Conservation (phyloP, 139 green algal species). For the Chlamydomonas asymmetrica region DNA sequence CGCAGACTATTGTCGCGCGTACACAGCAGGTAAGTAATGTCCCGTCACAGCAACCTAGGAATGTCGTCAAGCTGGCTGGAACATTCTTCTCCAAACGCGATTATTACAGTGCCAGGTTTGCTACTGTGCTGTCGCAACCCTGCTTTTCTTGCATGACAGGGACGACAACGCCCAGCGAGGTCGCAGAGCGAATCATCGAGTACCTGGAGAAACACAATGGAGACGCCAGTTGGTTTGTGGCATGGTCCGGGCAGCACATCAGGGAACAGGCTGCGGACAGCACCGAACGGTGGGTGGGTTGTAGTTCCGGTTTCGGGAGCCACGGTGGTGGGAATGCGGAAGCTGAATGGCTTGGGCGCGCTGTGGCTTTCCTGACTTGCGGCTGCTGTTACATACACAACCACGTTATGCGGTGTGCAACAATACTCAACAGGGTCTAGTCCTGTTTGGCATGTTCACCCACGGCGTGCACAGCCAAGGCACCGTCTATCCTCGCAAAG, state of each 20-base stretch:
- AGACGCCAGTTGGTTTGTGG: conserved; percentile 29
- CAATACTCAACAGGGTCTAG: too few species aligned
- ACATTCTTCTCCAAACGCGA: neutral
- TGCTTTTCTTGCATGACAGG: conserved; percentile 11
- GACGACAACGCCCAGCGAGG: conserved; percentile 39
- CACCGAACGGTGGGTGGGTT: conserved; percentile 23
- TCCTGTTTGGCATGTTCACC: too few species aligned
- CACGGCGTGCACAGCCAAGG: too few species aligned
- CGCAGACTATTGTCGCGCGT: conserved; percentile 25
- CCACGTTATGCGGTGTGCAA: too few species aligned
- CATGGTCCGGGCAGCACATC: conserved; percentile 28
- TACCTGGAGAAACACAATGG: conserved; percentile 12
- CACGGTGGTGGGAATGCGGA: too few species aligned
- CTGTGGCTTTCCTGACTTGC: neutral
- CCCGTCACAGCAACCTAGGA: neutral
- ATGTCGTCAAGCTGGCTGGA: neutral
- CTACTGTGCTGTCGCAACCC: neutral
- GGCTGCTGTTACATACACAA: neutral
- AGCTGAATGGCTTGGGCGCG: neutral
- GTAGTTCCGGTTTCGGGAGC: neutral
- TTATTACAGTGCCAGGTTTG: neutral
- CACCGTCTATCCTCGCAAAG: too few species aligned
- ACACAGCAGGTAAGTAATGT: conserved; percentile 15
- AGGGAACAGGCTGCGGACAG: conserved; percentile 15
- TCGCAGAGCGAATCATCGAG: conserved; percentile 51